Evolutionary conservation across 148 eudicot species (phyloP), one percentile per base, ranked within the genome.

Genomic region (Rhododendron williamsianum): DNA sequence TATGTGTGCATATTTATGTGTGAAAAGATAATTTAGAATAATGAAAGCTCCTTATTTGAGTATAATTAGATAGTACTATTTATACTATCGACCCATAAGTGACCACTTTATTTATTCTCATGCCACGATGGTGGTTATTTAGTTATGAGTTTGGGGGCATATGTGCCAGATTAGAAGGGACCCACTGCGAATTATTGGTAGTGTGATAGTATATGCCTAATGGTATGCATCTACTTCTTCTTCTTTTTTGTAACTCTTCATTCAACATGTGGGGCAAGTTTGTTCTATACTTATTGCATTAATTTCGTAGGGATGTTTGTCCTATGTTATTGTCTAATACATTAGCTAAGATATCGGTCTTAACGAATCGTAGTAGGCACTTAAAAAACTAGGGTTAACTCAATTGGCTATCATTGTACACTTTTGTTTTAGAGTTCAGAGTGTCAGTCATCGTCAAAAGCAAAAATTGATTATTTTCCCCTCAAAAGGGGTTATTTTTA

Each of bases 91-190:
- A 81, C 69, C 35, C 35, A 81, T 49, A 13, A 49, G 67, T 81
- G 83, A 35, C 69, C 69, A 81, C 83, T 81, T 81, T 81, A 54
- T 81, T 81, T 30, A 81, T 81, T 81, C 83, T 56, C 71, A 54
- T 56, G 65, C 67, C 63, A 54, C 16, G 2, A 0, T 35, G 16
- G 46, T 54, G 76, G 30, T 13, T 71, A 13, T 27, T 71, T 71
- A 30, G 38, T 71, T 71, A 71, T 12, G 74, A 69, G 5, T 27
- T 69, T 69, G 0, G 72, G 5, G 74, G 74, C 74, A 69, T 69
- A 69, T 30, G 76, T 71, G 76, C 76, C 76, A 30, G 76, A 71
- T 27, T 30, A 71, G 41, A 4, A 71, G 76, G 38, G 76, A 71
- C 41, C 76, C 76, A 30, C 38, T 30, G 6, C 13, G 76, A 33